Conservation (phyloP, 2,329 filamentous ascomycete genomes). For the Cladosporium sp. region DNA sequence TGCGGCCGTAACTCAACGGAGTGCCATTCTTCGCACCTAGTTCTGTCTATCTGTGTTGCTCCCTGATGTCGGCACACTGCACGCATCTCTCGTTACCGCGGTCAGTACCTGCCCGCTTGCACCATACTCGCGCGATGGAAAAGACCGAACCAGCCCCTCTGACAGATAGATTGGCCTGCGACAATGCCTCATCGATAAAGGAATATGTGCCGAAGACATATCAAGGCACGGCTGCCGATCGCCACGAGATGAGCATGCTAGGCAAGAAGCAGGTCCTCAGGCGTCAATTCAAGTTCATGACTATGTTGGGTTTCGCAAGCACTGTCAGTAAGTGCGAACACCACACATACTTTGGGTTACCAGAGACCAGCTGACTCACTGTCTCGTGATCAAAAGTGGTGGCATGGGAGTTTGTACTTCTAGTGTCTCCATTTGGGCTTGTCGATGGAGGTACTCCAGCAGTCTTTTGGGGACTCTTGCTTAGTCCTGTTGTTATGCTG, state of each 20-base stretch:
- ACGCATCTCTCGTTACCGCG: no score
- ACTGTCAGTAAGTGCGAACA: slow-evolving; percentile 16
- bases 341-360: neutral
- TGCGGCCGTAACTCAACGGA: no score
- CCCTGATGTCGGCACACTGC: no score
- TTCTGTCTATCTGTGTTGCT: no score
- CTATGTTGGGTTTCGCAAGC: slow-evolving; percentile 27
- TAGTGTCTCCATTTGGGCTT: slow-evolving; percentile 9
- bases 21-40: no score
- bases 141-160: neutral
- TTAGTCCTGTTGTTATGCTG: slow-evolving; percentile 10
- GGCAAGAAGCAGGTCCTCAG: slow-evolving; percentile 6
- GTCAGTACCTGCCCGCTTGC: no score
- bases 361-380: neutral
- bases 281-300: slow-evolving; percentile 27
- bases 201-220: neutral
- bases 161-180: neutral
- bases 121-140: neutral
- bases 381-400: slow-evolving; percentile 15
- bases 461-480: slow-evolving; percentile 20
- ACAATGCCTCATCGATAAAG: neutral
- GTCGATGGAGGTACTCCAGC: slow-evolving; percentile 20
- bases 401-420: slow-evolving; percentile 26
- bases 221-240: slow-evolving; percentile 12
- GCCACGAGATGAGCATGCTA: slow-evolving; percentile 7